These are phyloP conservation scores for Atalantia buxifolia DNA, from an alignment of 345 rosid genomes.

Conservation along the genomic window DNA sequence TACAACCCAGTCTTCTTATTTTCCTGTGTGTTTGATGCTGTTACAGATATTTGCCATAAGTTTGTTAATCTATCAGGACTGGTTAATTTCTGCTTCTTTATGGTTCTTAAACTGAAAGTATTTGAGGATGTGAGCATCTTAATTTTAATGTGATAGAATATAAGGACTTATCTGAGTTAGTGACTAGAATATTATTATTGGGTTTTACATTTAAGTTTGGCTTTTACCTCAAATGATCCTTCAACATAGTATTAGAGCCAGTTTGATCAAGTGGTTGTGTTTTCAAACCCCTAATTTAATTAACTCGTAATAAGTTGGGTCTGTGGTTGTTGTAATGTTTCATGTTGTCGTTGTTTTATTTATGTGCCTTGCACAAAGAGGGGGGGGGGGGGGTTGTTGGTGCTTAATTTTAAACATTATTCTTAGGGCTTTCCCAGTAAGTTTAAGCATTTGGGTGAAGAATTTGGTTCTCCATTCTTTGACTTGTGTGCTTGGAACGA, in stretches of 20 bases:
- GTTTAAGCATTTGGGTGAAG: background rate
- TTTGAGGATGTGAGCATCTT: background rate
- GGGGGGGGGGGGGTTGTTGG: background rate
- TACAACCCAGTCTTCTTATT: background rate
- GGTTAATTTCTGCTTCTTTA: background rate
- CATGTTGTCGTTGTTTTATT: background rate
- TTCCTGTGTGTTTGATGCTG: background rate
- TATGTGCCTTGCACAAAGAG: background rate
- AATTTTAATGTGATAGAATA: background rate
- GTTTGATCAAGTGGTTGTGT: background rate
- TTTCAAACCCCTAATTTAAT: background rate
- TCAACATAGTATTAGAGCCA: background rate
- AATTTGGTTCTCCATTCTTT: background rate
- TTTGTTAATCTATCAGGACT: background rate
- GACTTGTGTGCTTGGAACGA: background rate
- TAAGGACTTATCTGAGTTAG: background rate
- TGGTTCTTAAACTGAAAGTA: background rate
- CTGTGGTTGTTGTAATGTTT: too few relatives aligned
- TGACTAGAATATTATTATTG: too few relatives aligned
- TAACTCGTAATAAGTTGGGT: too few relatives aligned
- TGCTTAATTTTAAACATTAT: background rate
- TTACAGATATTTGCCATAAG: background rate
- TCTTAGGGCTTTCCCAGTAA: background rate
- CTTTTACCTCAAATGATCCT: background rate
- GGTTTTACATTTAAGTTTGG: too few relatives aligned